phyloP scores from a whole-genome alignment of 2,329 filamentous ascomycete genomes.

The Cercospora beticola region DNA sequence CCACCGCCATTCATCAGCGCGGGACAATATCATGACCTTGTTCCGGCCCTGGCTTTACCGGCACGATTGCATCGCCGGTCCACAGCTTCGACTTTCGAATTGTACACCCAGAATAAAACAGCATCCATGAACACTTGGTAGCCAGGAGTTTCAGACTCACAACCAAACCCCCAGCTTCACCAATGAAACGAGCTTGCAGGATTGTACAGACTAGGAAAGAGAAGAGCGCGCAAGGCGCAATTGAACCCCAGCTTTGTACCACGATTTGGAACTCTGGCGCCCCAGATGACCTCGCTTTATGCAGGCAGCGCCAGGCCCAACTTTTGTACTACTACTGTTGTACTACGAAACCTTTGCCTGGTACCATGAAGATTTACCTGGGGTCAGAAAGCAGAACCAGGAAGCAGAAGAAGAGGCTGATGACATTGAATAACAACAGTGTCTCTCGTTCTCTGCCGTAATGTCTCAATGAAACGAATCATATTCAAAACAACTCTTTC shows the following conservation, averaged over 20 bases:
- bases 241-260: constrained; percentile 10
- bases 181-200: constrained; percentile 6
- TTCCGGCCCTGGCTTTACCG: constrained; percentile 14
- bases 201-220: constrained; percentile 15
- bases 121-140: constrained; percentile 5
- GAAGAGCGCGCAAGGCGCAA: constrained; percentile 10
- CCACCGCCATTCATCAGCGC: constrained; percentile 25
- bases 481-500: neutral
- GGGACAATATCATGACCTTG: neutral
- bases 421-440: constrained; percentile 10
- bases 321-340: constrained; percentile 11
- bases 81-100: constrained; percentile 14
- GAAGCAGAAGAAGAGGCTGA: constrained; percentile 1
- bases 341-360: neutral
- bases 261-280: neutral
- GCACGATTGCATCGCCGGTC: constrained; percentile 7
- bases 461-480: constrained; percentile 15
- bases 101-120: constrained; percentile 15
- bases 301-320: neutral
- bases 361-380: neutral
- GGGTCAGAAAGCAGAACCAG: constrained; percentile 3
- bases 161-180: constrained; percentile 8
- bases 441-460: constrained; percentile 9
- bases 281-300: constrained; percentile 3
- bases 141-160: constrained; percentile 2